These are phyloP conservation scores for Alliaria petiolata DNA, from an alignment of 345 rosid genomes.

Conservation along the genomic window DNA sequence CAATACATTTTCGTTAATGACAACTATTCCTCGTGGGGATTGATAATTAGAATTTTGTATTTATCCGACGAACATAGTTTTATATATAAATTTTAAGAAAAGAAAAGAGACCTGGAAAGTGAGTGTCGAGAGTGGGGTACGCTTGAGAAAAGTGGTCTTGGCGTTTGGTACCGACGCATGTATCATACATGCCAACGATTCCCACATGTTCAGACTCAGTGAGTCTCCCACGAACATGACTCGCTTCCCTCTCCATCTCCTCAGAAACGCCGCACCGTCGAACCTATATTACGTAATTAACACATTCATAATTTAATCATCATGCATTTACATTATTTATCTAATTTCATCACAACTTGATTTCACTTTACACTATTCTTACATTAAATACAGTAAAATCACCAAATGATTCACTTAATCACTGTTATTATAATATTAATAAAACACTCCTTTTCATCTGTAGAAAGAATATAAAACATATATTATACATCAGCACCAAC, in stretches of 20 bases:
- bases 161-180: conserved; percentile 82
- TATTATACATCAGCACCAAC: not conserved
- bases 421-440: not conserved
- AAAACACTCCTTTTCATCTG: not conserved
- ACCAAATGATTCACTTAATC: not conserved
- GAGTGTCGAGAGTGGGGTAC: conserved; percentile 52
- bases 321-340: not conserved
- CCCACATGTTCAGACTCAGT: conserved; percentile 98
- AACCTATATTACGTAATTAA: conserved; percentile 44
- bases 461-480: not conserved
- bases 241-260: conserved; percentile 77
- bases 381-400: not conserved
- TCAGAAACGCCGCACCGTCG: conserved; percentile 64
- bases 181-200: conserved; percentile 86
- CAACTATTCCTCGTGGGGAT: conserved; percentile 25
- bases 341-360: not conserved
- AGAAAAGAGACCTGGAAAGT: conserved; percentile 54
- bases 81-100: not conserved
- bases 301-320: not conserved
- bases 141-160: conserved; percentile 45
- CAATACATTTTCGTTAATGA: conserved; percentile 16
- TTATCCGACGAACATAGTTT: conserved; percentile 1
- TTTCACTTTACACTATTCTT: not conserved
- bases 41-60: conserved; percentile 19
- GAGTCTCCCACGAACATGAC: conserved; percentile 99